phyloP scores from a whole-genome alignment of 129 eudicot genomes.

The Escallonia herrerae region DNA sequence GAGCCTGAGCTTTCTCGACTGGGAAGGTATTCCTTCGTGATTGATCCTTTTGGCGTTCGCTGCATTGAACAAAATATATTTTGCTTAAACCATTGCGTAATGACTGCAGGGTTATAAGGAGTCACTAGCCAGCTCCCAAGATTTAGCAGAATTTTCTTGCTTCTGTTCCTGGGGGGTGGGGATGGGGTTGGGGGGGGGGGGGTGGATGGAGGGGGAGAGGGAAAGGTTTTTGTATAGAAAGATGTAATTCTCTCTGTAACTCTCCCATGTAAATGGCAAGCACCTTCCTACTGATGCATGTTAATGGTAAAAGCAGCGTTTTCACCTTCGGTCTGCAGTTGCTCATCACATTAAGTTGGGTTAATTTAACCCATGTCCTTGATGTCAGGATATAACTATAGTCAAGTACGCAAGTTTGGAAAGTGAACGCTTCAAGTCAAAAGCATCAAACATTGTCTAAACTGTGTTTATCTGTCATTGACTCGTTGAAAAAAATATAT shows the following conservation, averaged over 20 bases:
- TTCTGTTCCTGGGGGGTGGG: constrained; percentile 10
- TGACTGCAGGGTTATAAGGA: constrained; percentile 49
- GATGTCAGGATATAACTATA: too few species aligned
- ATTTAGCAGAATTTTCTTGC: constrained; percentile 9
- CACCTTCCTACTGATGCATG: constrained; percentile 23
- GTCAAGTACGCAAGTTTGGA: too few species aligned
- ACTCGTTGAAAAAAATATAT: too few species aligned
- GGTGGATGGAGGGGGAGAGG: not conserved
- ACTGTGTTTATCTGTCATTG: too few species aligned
- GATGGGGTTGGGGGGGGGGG: not conserved
- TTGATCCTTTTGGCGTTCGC: not conserved
- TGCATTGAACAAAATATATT: not conserved
- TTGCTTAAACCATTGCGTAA: not conserved
- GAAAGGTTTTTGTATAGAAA: not conserved
- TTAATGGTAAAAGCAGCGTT: not conserved
- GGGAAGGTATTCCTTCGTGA: constrained; percentile 46
- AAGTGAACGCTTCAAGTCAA: too few species aligned
- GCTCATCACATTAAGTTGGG: too few species aligned
- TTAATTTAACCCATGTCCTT: too few species aligned
- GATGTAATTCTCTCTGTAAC: not conserved
- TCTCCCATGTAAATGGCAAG: constrained; percentile 12
- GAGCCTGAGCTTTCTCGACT: constrained; percentile 73
- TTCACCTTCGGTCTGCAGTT: too few species aligned
- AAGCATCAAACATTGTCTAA: too few species aligned
- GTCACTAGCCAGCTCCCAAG: constrained; percentile 17